phyloP scores from a whole-genome alignment of 768 basidiomycete species.

The Punctularia strigosozonata region DNA sequence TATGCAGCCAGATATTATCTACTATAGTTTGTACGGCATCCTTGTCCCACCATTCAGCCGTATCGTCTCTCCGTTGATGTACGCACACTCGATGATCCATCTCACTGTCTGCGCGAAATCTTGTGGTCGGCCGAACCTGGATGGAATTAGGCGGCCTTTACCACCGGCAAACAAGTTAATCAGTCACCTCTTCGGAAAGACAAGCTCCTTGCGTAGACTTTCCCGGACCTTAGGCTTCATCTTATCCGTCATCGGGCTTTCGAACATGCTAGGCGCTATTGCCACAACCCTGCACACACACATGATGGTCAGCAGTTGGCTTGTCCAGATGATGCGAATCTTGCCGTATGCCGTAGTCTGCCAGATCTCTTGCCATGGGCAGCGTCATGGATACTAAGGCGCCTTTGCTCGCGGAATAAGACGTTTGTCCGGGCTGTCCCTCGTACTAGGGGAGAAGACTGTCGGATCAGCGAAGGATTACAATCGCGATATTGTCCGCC shows the following conservation, averaged over 20 bases:
- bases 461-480: not conserved
- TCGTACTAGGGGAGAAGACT: constrained; percentile 28
- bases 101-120: constrained; percentile 21
- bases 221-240: constrained; percentile 15
- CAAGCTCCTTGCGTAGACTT: constrained; percentile 10
- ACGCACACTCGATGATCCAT: constrained; percentile 19
- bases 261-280: constrained; percentile 44
- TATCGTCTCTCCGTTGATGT: constrained; percentile 19
- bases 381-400: constrained; percentile 45
- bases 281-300: constrained; percentile 45
- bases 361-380: constrained; percentile 49
- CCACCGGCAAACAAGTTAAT: not conserved
- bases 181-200: constrained; percentile 16
- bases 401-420: constrained; percentile 46
- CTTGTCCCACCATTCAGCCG: constrained; percentile 15
- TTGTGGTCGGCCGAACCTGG: constrained; percentile 17
- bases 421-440: constrained; percentile 45
- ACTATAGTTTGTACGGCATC: constrained; percentile 12
- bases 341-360: constrained; percentile 36
- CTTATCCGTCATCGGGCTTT: constrained; percentile 23
- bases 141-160: not conserved
- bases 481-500: not conserved
- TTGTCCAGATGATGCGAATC: too few relatives aligned
- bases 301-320: too few relatives aligned
- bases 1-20: not conserved